A percentile compares a stretch with the other conserved stretches of the same genome.
Conservation (phyloP, 2,329 filamentous ascomycete genomes). For the Talaromyces amestolkiae region DNA sequence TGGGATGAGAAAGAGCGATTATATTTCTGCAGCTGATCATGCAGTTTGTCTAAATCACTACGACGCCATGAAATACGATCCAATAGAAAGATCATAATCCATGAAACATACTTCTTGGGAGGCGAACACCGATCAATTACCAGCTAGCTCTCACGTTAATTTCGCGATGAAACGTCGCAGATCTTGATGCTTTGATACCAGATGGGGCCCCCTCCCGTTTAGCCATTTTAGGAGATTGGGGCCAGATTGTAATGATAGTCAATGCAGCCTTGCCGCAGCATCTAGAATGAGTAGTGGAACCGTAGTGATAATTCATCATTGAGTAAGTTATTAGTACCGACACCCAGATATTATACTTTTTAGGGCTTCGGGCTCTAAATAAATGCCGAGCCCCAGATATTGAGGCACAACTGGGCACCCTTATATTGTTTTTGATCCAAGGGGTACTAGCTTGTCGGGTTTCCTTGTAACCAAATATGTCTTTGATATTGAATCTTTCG, state of each 20-base stretch:
- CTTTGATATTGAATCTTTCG: not conserved
- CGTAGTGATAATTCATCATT: not conserved
- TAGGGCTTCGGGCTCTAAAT: not conserved
- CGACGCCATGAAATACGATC: not conserved
- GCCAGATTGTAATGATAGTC: not conserved
- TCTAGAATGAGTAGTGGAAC: not conserved
- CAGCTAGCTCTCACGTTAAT: not conserved
- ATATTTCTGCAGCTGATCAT: not conserved
- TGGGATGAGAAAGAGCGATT: not conserved
- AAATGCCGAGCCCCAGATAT: not conserved
- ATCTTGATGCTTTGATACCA: not conserved
- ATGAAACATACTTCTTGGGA: not conserved
- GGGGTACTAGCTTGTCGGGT: not conserved
- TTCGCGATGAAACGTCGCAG: not conserved
- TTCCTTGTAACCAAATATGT: not conserved
- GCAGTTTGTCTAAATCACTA: not conserved
- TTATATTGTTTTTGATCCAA: not conserved
- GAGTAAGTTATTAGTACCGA: not conserved
- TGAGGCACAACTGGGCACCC: not conserved
- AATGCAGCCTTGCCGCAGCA: not conserved
- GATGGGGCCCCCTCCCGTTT: not conserved
- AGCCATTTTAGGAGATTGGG: not conserved
- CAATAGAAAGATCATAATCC: not conserved
- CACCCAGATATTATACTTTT: not conserved
- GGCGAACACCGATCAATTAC: not conserved